phyloP scores from a whole-genome alignment of 2,329 filamentous ascomycete species.

The Venturiaceae sp. region DNA sequence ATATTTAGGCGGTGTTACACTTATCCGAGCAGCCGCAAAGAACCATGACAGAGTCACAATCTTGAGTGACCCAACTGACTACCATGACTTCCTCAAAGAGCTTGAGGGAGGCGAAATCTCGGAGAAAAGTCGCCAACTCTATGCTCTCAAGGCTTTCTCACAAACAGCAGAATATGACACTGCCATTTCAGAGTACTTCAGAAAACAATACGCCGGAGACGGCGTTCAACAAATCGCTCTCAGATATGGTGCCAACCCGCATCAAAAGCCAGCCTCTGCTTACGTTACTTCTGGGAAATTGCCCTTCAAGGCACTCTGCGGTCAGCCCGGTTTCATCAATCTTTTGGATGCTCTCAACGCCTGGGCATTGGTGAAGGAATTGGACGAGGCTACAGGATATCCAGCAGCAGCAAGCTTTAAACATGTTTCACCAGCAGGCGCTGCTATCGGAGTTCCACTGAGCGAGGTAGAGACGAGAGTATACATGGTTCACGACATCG shows the following conservation, averaged over 20 bases:
- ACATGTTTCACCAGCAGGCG: constrained; percentile 94
- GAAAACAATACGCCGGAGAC: constrained; percentile 85
- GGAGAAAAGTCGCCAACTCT: constrained; percentile 74
- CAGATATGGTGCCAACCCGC: constrained; percentile 93
- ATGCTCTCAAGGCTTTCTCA: constrained; percentile 95
- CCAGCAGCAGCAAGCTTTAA: constrained; percentile 97
- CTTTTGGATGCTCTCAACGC: constrained; percentile 92
- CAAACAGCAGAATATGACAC: constrained; percentile 96
- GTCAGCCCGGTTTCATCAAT: constrained; percentile 94
- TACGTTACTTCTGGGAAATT: constrained; percentile 63
- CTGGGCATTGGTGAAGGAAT: constrained; percentile 94
- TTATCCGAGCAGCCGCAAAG: constrained; percentile 94
- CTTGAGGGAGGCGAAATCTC: constrained; percentile 82
- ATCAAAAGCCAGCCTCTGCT: constrained; percentile 92
- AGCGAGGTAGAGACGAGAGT: constrained; percentile 86
- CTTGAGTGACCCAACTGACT: constrained; percentile 87
- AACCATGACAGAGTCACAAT: constrained; percentile 95
- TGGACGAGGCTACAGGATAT: constrained; percentile 77
- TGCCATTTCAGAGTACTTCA: constrained; percentile 94
- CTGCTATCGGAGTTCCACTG: constrained; percentile 84
- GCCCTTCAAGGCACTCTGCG: constrained; percentile 90
- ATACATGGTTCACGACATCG: constrained; percentile 96
- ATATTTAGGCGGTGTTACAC: constrained; percentile 64
- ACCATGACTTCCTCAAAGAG: constrained; percentile 87
- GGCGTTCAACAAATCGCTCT: constrained; percentile 73